phyloP scores from a whole-genome alignment of 2,329 filamentous ascomycete species.

The Neopestalotiopsis clavispora region DNA sequence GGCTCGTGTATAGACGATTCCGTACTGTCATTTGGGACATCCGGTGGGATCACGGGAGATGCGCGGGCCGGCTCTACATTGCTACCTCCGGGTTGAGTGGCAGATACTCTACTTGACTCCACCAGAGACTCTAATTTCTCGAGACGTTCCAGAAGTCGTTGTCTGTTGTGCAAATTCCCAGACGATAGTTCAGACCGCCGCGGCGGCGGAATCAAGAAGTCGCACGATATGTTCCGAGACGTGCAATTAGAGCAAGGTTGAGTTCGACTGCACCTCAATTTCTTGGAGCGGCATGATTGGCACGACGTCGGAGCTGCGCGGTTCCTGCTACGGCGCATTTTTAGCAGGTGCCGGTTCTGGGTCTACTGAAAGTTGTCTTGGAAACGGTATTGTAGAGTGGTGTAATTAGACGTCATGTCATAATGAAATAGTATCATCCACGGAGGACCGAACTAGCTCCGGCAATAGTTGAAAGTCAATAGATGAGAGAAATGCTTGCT shows the following conservation, averaged over 20 bases:
- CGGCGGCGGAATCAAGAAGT: slow-evolving; percentile 22
- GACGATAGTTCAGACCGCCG: slow-evolving; percentile 13
- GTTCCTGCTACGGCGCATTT: slow-evolving; percentile 21
- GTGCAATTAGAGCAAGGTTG: slow-evolving; percentile 28
- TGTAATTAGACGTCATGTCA: not conserved
- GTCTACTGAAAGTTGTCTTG: not conserved
- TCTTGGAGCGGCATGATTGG: slow-evolving; percentile 27
- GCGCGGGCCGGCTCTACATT: not conserved
- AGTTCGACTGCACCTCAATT: slow-evolving; percentile 25
- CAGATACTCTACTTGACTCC: slow-evolving; percentile 12
- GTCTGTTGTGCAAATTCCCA: slow-evolving; percentile 1
- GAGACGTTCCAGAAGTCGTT: slow-evolving; percentile 23
- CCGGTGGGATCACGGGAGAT: not conserved
- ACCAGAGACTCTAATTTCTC: slow-evolving; percentile 27
- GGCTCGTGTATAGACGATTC: not conserved
- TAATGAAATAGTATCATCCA: not conserved
- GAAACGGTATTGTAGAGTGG: not conserved
- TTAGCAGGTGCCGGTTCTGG: not conserved
- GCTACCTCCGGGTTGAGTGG: not conserved
- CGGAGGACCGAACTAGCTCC: not conserved
- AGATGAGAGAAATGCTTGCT: too few species aligned
- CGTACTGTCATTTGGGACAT: too few species aligned
- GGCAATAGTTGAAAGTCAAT: too few species aligned
- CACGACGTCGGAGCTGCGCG: slow-evolving; percentile 26
- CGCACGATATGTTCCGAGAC: slow-evolving; percentile 22